phyloP scores from a whole-genome alignment of 2,329 filamentous ascomycete genomes.

The Myriosclerotinia scirpicola region DNA sequence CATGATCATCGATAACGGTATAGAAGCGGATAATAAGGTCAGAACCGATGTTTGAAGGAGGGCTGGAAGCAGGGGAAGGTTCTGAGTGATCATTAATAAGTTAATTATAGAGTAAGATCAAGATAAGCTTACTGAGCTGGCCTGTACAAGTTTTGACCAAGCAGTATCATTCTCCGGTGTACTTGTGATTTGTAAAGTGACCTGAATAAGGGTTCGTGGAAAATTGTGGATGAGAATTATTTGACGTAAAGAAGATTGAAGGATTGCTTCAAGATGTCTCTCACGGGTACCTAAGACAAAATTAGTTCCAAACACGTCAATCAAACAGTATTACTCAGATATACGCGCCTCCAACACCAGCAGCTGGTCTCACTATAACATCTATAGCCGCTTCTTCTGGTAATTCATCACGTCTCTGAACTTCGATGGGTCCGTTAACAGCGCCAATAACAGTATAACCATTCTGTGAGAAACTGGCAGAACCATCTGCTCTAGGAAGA shows the following conservation, averaged over 20 bases:
- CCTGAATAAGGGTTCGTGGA: slow-evolving; percentile 74
- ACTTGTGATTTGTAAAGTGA: slow-evolving; percentile 74
- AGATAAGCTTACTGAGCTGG: slow-evolving; percentile 53
- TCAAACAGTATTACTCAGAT: slow-evolving; percentile 16
- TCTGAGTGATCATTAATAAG: slow-evolving; percentile 49
- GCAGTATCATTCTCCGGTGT: slow-evolving; percentile 67
- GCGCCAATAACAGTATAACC: slow-evolving; percentile 81
- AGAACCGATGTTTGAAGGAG: slow-evolving; percentile 78
- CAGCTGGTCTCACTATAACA: slow-evolving; percentile 82
- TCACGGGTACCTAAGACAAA: slow-evolving; percentile 60
- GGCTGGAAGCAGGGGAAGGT: slow-evolving; percentile 76
- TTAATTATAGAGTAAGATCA: slow-evolving; percentile 22
- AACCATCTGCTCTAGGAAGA: slow-evolving; percentile 74
- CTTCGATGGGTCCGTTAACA: slow-evolving; percentile 92
- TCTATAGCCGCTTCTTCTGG: slow-evolving; percentile 90
- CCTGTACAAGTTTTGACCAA: slow-evolving; percentile 59
- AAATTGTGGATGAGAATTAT: slow-evolving; percentile 74
- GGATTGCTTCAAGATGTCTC: slow-evolving; percentile 75
- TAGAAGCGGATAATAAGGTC: slow-evolving; percentile 75
- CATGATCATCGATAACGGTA: slow-evolving; percentile 74
- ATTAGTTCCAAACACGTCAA: slow-evolving; percentile 14
- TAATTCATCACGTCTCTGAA: slow-evolving; percentile 82
- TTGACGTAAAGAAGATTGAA: slow-evolving; percentile 71
- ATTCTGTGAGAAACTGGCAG: slow-evolving; percentile 70
- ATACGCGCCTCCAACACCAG: slow-evolving; percentile 73